Evolutionary conservation across 306 rosid species (phyloP), one percentile per base, ranked within the genome.

Genomic region (Sicyos baderoa): DNA sequence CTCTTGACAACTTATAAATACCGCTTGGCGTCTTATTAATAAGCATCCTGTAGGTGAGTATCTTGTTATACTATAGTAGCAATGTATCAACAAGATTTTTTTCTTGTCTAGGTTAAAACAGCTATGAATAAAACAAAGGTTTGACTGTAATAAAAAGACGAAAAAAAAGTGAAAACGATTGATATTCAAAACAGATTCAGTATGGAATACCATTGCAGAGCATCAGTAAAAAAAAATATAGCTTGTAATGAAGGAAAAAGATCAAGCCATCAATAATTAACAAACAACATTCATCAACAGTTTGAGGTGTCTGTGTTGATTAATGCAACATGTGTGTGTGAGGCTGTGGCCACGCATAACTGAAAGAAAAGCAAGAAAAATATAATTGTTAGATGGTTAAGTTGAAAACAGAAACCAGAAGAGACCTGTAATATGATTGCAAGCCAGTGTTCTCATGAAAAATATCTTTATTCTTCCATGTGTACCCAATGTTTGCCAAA

Each of bases 1-100:
- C 97, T 80, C 99, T 85, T 69, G 99, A 93, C 70, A 90, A 63
- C 86, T 84, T 93, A 77, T 90, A 93, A 80, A 88, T 65, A 23
- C 99, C 99, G 52, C 83, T 76, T 29, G 96, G 99, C 32, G 87
- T 83, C 88, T 90, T 93, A 79, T 84, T 82, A 54, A 93, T 75
- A 79, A 90, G 84, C 86, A 88, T 88, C 90, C 99, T 93, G 86
- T 72, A 68, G n/a, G 55, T 70, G 56, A 63, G 74, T 71, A 77
- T 58, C 64, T 37, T 76, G 52, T 68, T 69, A 67, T 40, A 80
- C 73, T 75, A 81, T 19, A 27, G 68, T 54, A 37, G 51, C 25
- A 70, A 49, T 51, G 37, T 35, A 5, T 15, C 15, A 61, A 35
- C 25, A 23, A 50, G 54, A 44, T 7, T 60, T 48, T 35, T 59